Percentiles rank a stretch among this genome's conserved stretches.
phyloP scores from a whole-genome alignment of 164 flowering plant genomes.

The Sextonia rubra region DNA sequence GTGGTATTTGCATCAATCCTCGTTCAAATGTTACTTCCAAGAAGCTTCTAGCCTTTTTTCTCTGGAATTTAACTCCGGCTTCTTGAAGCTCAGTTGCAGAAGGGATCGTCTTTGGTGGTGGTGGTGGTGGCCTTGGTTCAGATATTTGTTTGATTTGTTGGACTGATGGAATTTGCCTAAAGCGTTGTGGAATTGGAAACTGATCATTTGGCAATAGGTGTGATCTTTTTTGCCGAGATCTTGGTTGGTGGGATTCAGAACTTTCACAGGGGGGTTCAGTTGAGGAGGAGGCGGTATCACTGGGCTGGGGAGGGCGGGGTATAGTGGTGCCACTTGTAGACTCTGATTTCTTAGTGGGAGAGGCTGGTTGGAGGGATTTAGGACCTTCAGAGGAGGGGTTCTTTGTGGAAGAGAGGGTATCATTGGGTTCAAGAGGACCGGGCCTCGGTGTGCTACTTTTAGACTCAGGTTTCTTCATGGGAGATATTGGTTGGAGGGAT shows the following conservation, averaged over 20 bases:
- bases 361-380: too few species aligned
- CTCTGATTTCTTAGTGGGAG: too few species aligned
- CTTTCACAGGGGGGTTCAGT: not conserved
- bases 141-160: not conserved
- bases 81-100: not conserved
- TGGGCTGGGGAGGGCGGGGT: too few species aligned
- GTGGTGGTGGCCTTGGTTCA: not conserved
- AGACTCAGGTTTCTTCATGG: not conserved
- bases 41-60: constrained; percentile 2
- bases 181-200: not conserved
- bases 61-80: constrained; percentile 4
- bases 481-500: not conserved
- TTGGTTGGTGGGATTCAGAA: not conserved
- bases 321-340: not conserved
- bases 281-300: not conserved
- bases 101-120: not conserved
- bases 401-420: not conserved
- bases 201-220: not conserved
- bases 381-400: not conserved
- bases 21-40: constrained; percentile 17
- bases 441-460: not conserved
- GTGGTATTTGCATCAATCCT: constrained; percentile 20
- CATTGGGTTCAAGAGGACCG: too few species aligned
- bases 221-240: not conserved
- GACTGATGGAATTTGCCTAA: not conserved